Percentiles rank a stretch among this genome's conserved stretches.
These are phyloP conservation scores for Candida broadrunensis DNA, from an alignment of 805 yeast genomes.

Conservation along the genomic window DNA sequence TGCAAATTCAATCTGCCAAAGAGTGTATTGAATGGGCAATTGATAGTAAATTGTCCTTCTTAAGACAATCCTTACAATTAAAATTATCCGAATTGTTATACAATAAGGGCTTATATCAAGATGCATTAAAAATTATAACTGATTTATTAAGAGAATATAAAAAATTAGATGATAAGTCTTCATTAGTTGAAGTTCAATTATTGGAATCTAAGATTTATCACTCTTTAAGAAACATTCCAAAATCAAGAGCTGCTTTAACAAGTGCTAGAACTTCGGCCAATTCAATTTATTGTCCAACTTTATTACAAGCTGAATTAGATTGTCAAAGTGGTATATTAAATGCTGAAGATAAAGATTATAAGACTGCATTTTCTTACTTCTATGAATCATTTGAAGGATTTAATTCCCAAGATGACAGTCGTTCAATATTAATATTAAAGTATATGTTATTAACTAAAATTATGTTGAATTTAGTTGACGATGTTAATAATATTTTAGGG, in stretches of 20 bases:
- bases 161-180: conserved; percentile 91
- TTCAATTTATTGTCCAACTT: conserved; percentile 92
- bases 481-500: conserved; percentile 72
- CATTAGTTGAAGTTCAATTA: conserved; percentile 91
- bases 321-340: conserved; percentile 92
- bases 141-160: conserved; percentile 80
- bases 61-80: conserved; percentile 84
- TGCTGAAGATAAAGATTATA: conserved; percentile 95
- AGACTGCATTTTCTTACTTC: conserved; percentile 93
- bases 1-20: conserved; percentile 69
- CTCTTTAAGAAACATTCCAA: conserved; percentile 85
- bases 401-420: conserved; percentile 59
- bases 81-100: conserved; percentile 76
- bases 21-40: conserved; percentile 88
- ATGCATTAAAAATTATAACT: conserved; percentile 69
- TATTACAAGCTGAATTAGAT: conserved; percentile 90
- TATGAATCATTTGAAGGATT: conserved; percentile 93
- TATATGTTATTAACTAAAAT: conserved; percentile 91
- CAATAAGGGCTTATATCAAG: conserved; percentile 60
- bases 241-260: conserved; percentile 87
- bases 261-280: conserved; percentile 98
- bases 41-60: conserved; percentile 76
- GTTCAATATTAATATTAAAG: conserved; percentile 75
- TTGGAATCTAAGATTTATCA: conserved; percentile 89
- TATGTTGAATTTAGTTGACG: conserved; percentile 86